Evolutionary conservation across 2,329 filamentous ascomycete species (phyloP).

Genomic region (Arthroderma uncinatum): DNA sequence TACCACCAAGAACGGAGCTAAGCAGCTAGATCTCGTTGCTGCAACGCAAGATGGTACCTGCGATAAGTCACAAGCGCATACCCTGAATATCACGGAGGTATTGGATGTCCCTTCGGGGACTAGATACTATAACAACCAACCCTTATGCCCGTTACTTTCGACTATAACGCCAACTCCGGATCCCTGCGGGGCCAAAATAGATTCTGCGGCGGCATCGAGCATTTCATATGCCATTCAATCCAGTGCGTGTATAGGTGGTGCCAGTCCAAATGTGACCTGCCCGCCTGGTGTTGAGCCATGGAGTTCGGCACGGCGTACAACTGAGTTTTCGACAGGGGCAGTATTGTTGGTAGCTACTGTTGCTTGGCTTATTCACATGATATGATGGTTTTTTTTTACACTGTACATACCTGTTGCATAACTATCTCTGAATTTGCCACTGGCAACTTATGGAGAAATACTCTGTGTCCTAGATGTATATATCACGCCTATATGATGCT

Average conservation of each 20-base stretch:
- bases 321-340: not conserved
- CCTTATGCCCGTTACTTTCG: not conserved
- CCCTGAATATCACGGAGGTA: not conserved
- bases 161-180: not conserved
- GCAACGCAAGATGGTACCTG: constrained; percentile 2
- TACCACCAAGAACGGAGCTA: not conserved
- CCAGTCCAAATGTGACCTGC: not conserved
- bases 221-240: not conserved
- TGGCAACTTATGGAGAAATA: too few species aligned
- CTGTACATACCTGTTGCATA: too few species aligned
- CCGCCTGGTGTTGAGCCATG: not conserved
- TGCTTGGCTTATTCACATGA: not conserved
- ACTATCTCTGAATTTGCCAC: too few species aligned
- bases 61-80: not conserved
- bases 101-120: not conserved
- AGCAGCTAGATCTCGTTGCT: constrained; percentile 1
- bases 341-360: not conserved
- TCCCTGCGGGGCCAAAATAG: not conserved
- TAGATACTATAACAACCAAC: not conserved
- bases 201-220: not conserved
- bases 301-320: not conserved
- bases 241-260: not conserved
- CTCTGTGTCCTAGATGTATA: too few species aligned
- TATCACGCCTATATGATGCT: too few species aligned
- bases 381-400: not conserved